Evolutionary conservation across 441 rosid species (phyloP).

Genomic region (Macaranga tanarius): DNA sequence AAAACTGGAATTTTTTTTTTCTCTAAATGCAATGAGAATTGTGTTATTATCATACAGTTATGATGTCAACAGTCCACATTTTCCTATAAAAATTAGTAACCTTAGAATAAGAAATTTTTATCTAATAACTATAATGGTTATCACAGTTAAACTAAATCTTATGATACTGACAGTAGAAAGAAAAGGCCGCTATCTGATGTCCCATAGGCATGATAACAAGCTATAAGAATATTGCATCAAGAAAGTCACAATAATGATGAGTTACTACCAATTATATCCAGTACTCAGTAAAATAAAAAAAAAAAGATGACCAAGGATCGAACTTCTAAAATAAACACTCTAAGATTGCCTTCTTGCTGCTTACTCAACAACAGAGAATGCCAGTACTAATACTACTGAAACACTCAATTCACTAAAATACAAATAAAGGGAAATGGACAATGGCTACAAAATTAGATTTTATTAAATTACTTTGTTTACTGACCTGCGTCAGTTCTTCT

Average conservation of each 20-base stretch:
- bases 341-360: not conserved
- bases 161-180: not conserved
- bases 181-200: not conserved
- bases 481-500: constrained; percentile 75
- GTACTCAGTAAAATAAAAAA: not conserved
- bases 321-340: constrained; percentile 5
- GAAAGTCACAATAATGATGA: not conserved
- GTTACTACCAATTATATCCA: not conserved
- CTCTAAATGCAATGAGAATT: no score
- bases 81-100: not conserved
- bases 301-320: not conserved
- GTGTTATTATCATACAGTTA: no score
- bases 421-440: not conserved
- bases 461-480: not conserved
- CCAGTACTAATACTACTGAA: not conserved
- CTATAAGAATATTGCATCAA: constrained; percentile 2
- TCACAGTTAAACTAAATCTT: not conserved
- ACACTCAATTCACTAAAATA: not conserved
- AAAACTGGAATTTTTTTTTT: no score
- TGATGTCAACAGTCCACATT: not conserved
- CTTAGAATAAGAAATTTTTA: not conserved
- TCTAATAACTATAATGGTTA: not conserved
- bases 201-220: not conserved
- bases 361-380: not conserved
- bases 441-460: constrained; percentile 2